Percentiles rank a stretch among this genome's conserved stretches.
Conservation (phyloP, 768 basidiomycete species). For the Suillus fuscotomentosus region DNA sequence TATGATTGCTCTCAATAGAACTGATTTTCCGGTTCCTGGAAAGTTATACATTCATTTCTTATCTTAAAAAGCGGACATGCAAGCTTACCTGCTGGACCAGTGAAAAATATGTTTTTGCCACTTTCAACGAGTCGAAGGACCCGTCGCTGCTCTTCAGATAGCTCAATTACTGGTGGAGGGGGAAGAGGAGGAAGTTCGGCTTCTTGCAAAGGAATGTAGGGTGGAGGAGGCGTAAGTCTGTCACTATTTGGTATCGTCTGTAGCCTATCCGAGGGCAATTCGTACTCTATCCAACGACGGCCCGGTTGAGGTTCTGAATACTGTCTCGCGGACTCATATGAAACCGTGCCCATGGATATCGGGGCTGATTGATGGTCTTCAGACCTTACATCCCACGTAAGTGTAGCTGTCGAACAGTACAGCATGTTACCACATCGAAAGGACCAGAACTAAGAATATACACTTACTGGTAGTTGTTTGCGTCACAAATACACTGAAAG, state of each 20-base stretch:
- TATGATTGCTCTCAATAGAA: constrained; percentile 65
- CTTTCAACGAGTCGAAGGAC: constrained; percentile 48
- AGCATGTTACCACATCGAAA: background rate
- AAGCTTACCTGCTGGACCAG: constrained; percentile 63
- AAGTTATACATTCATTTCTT: background rate
- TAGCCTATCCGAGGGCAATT: background rate
- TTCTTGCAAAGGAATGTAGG: background rate
- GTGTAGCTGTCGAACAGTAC: background rate
- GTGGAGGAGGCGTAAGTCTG: constrained; percentile 1
- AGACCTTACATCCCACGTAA: background rate
- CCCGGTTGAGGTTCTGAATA: constrained; percentile 1
- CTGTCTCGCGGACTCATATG: background rate
- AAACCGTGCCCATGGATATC: constrained; percentile 5
- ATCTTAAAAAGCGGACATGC: background rate
- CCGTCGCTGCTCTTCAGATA: constrained; percentile 39
- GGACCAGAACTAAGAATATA: constrained; percentile 11
- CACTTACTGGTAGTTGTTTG: constrained; percentile 13
- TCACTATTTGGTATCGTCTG: background rate
- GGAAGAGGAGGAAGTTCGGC: constrained; percentile 4
- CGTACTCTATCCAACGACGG: background rate
- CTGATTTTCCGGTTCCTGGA: constrained; percentile 69
- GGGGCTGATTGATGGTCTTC: background rate
- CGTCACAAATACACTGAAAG: constrained; percentile 3
- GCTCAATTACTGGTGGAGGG: constrained; percentile 15
- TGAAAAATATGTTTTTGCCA: constrained; percentile 69